Evolutionary conservation across 345 rosid species (phyloP).

Genomic region (Lepidium didymum): DNA sequence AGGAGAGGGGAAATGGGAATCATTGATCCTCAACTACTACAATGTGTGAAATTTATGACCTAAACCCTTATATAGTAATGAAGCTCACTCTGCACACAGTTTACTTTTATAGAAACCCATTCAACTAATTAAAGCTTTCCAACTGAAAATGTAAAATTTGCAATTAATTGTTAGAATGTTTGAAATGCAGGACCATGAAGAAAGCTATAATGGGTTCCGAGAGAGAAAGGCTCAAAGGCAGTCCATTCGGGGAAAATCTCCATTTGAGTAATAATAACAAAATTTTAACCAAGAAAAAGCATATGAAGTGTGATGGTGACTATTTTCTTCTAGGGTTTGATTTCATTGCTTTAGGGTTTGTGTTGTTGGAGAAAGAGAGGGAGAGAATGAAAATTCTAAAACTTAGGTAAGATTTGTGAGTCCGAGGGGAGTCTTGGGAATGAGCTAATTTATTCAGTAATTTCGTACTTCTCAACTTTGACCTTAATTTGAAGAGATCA

Average conservation of each 20-base stretch:
- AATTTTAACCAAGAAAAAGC: neutral
- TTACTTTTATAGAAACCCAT: slow-evolving; percentile 23
- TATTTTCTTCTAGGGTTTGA: slow-evolving; percentile 21
- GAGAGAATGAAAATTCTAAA: neutral
- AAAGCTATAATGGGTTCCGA: slow-evolving; percentile 50
- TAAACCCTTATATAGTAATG: slow-evolving; percentile 12
- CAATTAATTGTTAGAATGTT: slow-evolving; percentile 21
- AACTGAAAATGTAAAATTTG: slow-evolving; percentile 10
- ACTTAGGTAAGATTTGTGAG: slow-evolving; percentile 11
- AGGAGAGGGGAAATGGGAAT: slow-evolving; percentile 7
- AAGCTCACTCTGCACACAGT: slow-evolving; percentile 20
- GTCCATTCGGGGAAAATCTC: slow-evolving; percentile 57
- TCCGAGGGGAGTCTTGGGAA: slow-evolving; percentile 26
- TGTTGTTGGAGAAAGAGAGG: slow-evolving; percentile 1
- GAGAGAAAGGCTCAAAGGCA: slow-evolving; percentile 71
- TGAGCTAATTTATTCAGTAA: slow-evolving; percentile 15
- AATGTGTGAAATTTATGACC: slow-evolving; percentile 35
- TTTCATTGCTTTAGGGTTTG: slow-evolving; percentile 20
- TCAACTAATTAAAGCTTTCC: slow-evolving; percentile 17
- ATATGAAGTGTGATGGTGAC: slow-evolving; percentile 19
- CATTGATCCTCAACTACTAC: slow-evolving; percentile 30
- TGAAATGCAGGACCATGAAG: slow-evolving; percentile 51
- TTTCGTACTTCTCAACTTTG: slow-evolving; percentile 15
- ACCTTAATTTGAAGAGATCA: slow-evolving; percentile 11
- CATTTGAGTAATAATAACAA: slow-evolving; percentile 34